A percentile compares a stretch with the other conserved stretches of the same genome.
Conservation (phyloP, 192 early-diverging fungal species). For the Coemansia sp. region DNA sequence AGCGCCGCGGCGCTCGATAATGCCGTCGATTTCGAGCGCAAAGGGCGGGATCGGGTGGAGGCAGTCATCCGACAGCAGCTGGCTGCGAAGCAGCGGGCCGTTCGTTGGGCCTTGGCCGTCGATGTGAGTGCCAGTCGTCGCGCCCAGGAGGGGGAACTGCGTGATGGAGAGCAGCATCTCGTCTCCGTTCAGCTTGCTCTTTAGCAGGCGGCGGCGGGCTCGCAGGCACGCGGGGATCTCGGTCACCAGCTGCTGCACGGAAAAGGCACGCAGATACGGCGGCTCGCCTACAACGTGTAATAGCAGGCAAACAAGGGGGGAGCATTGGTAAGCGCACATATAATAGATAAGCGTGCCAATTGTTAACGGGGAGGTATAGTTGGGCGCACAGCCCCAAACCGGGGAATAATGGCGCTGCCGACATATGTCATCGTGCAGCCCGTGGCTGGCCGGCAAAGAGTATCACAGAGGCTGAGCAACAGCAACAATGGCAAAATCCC, state of each 20-base stretch:
- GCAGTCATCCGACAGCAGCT: slow-evolving; percentile 89
- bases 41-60: slow-evolving; percentile 94
- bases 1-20: slow-evolving; percentile 83
- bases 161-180: slow-evolving; percentile 84
- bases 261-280: slow-evolving; percentile 32
- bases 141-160: slow-evolving; percentile 89
- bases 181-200: slow-evolving; percentile 64
- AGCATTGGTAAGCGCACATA: neutral
- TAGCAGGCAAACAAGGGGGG: neutral
- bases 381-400: no score
- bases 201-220: slow-evolving; percentile 69
- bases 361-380: neutral
- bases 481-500: no score
- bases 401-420: no score
- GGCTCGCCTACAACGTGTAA: slow-evolving; percentile 41
- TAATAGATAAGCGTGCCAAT: neutral
- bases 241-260: slow-evolving; percentile 34
- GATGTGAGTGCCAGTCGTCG: slow-evolving; percentile 59
- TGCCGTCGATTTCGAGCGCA: slow-evolving; percentile 88
- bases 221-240: slow-evolving; percentile 25
- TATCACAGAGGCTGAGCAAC: no score
- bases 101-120: slow-evolving; percentile 65
- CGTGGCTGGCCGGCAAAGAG: no score
- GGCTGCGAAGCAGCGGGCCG: slow-evolving; percentile 73
- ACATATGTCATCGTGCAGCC: no score